Percentiles rank a stretch among this genome's conserved stretches.
phyloP scores from a whole-genome alignment of 257 asterid genomes.

The Ligustrum vulgare region DNA sequence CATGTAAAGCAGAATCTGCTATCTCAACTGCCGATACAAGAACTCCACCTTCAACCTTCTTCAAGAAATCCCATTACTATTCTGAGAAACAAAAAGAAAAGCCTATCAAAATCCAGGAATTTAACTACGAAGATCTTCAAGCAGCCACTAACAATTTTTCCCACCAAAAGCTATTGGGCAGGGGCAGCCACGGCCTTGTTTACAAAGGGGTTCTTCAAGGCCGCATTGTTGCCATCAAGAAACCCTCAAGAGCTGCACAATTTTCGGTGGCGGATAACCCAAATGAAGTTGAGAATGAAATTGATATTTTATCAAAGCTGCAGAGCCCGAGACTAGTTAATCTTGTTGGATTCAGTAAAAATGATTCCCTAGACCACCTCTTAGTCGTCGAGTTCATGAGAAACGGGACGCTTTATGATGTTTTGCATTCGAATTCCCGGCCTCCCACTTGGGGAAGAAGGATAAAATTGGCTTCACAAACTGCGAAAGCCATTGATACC shows the following conservation, averaged over 20 bases:
- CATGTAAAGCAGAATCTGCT: slow-evolving; percentile 80
- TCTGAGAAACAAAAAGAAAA: slow-evolving; percentile 31
- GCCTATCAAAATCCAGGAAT: slow-evolving; percentile 61
- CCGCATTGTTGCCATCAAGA: slow-evolving; percentile 72
- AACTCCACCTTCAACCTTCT: slow-evolving; percentile 25
- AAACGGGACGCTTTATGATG: slow-evolving; percentile 79
- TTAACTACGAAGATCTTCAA: slow-evolving; percentile 72
- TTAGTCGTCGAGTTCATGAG: slow-evolving; percentile 87
- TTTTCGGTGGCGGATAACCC: slow-evolving; percentile 41
- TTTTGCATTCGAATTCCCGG: slow-evolving; percentile 56
- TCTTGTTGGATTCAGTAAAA: slow-evolving; percentile 66
- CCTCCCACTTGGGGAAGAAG: slow-evolving; percentile 78
- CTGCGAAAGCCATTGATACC: slow-evolving; percentile 64
- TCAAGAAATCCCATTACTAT: slow-evolving; percentile 33
- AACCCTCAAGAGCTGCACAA: slow-evolving; percentile 48
- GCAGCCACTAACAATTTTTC: slow-evolving; percentile 80
- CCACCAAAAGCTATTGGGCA: slow-evolving; percentile 59
- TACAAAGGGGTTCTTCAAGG: slow-evolving; percentile 83
- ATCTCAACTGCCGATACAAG: slow-evolving; percentile 43
- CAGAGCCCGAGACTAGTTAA: slow-evolving; percentile 73
- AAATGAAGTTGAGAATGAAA: slow-evolving; percentile 71
- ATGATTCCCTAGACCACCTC: slow-evolving; percentile 47
- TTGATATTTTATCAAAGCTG: slow-evolving; percentile 63
- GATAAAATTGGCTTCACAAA: slow-evolving; percentile 65
- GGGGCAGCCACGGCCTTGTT: slow-evolving; percentile 85